Percentiles rank a stretch among this genome's conserved stretches.
These are phyloP conservation scores for Zygoascus biomembranicola DNA, from an alignment of 805 yeast species.

Conservation along the genomic window DNA sequence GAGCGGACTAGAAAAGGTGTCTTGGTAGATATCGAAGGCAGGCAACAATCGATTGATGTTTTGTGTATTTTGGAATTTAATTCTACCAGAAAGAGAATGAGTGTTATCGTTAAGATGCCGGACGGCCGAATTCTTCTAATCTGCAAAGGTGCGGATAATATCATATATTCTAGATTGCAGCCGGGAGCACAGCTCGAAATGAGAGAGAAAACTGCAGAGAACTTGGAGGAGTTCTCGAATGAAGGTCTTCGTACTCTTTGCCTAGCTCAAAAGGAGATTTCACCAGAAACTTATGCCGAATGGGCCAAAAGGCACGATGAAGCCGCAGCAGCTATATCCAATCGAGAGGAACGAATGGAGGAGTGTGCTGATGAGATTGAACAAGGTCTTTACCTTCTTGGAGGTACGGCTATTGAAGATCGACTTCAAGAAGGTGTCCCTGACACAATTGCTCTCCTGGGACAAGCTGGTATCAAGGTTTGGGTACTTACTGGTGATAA, in stretches of 20 bases:
- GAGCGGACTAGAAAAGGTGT: constrained; percentile 46
- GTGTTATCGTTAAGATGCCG: constrained; percentile 50
- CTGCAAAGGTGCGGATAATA: constrained; percentile 71
- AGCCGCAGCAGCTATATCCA: constrained; percentile 46
- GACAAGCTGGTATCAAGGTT: constrained; percentile 66
- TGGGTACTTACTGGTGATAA: constrained; percentile 84
- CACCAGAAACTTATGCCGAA: constrained; percentile 32
- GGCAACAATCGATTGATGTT: constrained; percentile 37
- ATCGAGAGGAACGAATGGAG: constrained; percentile 52
- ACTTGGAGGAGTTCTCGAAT: constrained; percentile 60
- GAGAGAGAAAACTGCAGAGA: constrained; percentile 47
- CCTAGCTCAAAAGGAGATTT: constrained; percentile 50
- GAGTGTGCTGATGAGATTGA: constrained; percentile 53
- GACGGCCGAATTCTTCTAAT: constrained; percentile 38
- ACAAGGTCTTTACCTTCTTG: constrained; percentile 45
- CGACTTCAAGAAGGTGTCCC: constrained; percentile 74
- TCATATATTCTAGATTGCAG: constrained; percentile 43
- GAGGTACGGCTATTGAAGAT: constrained; percentile 81
- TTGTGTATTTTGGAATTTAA: constrained; percentile 55
- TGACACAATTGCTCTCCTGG: constrained; percentile 55
- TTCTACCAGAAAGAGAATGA: constrained; percentile 72
- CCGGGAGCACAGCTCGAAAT: constrained; percentile 31
- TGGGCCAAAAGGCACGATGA: constrained; percentile 46
- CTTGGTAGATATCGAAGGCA: constrained; percentile 38
- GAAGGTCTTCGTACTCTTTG: constrained; percentile 76